Base-by-base conservation (phyloP, 2,329 filamentous ascomycete genomes). In the Scedosporium boydii region DNA sequence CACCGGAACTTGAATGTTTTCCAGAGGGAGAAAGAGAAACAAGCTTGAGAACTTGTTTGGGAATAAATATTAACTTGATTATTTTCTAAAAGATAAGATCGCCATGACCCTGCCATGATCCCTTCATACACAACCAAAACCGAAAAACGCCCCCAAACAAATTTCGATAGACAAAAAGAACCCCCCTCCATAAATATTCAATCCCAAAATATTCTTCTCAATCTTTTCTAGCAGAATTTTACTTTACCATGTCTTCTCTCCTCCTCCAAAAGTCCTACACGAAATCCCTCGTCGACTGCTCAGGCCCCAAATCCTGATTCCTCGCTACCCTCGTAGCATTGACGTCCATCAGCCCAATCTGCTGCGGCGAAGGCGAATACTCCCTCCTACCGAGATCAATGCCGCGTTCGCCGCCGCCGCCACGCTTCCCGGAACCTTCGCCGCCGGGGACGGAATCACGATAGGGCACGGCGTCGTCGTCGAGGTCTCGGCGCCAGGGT, bases 321-420 rank as follows among this genome's bases (percentile, higher is more conserved):
- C 21, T 42, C 29, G 27, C 51, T 1, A 27, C 53, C 4, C 42
- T 16, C 27, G 56, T 58, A 18, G 56, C 27, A 21, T 53, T 58
- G 4, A 62, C 60, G 14, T 57, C 55, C 53, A 58, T 58, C 21
- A 62, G 23, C 14, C 53, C 53, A 48, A 62, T 62, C 53, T 62
- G 53, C 38, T 26, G 23, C 21, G 60, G 60, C 27, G 34, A 26
- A 21, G 59, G 59, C 29, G 59, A 41, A 34, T 61, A 61, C 59
- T 61, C 59, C 48, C 34, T 12, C 29, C 48, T n/a, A 6, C 59
- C 48, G 9, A 56, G 42, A 34, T 34, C 48, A 9, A 34, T 38
- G 18, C 23, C 48, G 16, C 27, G 27, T 4, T 16, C 53, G 10
- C 18, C 38, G 23, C 18, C 38, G 10, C 18, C 38, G 58, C 42